Conservation (phyloP, 2,329 filamentous ascomycete species). For the Penicillium freii region DNA sequence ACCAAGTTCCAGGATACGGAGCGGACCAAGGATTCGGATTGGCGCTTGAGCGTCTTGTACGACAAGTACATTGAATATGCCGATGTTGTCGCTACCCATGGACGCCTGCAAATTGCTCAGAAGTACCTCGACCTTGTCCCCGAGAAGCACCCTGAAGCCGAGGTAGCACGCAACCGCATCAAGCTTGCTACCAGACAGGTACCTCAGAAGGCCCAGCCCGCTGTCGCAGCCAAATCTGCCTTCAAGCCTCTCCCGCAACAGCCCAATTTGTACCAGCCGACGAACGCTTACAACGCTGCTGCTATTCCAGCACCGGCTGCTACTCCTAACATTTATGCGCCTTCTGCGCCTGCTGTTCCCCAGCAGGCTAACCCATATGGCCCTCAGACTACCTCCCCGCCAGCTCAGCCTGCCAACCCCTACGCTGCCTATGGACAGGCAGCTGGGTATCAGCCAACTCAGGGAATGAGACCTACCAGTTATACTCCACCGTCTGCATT, state of each 20-base stretch:
- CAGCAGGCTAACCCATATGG: constrained; percentile 52
- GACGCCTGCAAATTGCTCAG: constrained; percentile 80
- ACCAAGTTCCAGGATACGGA: constrained; percentile 86
- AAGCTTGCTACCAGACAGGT: constrained; percentile 74
- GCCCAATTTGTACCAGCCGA: constrained; percentile 39
- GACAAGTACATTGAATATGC: constrained; percentile 97
- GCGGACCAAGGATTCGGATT: constrained; percentile 67
- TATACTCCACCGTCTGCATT: constrained; percentile 45
- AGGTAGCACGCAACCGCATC: constrained; percentile 80
- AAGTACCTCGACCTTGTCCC: constrained; percentile 90
- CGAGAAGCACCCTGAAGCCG: constrained; percentile 76
- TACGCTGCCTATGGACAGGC: constrained; percentile 39
- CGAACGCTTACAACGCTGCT: constrained; percentile 32
- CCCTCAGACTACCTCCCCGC: constrained; percentile 35
- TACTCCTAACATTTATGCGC: constrained; percentile 40
- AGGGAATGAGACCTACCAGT: constrained; percentile 33
- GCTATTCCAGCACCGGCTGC: constrained; percentile 19
- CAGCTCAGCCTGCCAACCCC: constrained; percentile 23
- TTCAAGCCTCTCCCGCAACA: constrained; percentile 44
- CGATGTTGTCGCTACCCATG: constrained; percentile 87
- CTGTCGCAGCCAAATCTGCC: constrained; percentile 41
- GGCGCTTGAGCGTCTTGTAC: constrained; percentile 87
- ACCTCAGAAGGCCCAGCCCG: constrained; percentile 44
- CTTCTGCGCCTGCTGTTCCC: constrained; percentile 33
- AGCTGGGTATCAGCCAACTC: constrained; percentile 59